A percentile compares a stretch with the other conserved stretches of the same genome.
phyloP scores from a whole-genome alignment of 371 early-diverging fungal species.

The Mucor indicus region DNA sequence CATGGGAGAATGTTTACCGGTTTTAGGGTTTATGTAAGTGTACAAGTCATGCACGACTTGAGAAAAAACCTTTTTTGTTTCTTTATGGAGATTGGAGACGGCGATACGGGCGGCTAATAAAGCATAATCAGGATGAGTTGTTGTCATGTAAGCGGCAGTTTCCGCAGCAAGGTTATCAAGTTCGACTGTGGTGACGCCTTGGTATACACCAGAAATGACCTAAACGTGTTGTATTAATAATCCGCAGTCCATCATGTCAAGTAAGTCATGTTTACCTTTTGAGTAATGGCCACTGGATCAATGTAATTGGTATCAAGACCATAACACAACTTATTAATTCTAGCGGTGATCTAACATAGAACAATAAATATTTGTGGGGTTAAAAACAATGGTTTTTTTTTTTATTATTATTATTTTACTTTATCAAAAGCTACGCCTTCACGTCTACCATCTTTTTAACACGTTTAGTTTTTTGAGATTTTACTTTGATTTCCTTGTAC shows the following conservation, averaged over 20 bases:
- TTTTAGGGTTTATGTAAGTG: conserved; percentile 78
- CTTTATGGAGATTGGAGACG: conserved; percentile 88
- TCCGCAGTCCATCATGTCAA: too few species aligned
- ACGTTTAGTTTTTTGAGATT: too few species aligned
- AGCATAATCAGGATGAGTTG: conserved; percentile 93
- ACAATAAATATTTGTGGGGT: too few species aligned
- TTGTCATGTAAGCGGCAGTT: conserved; percentile 87
- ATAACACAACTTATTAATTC: conserved; percentile 86
- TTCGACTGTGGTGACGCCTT: conserved; percentile 88
- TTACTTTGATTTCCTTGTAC: too few species aligned
- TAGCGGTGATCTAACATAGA: conserved; percentile 74
- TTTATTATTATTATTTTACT: conserved; percentile 19
- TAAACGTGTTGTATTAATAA: too few species aligned
- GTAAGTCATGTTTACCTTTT: conserved; percentile 65
- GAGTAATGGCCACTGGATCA: conserved; percentile 82
- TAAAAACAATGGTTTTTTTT: too few species aligned
- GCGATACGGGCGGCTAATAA: conserved; percentile 90
- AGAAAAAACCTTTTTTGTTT: conserved; percentile 81
- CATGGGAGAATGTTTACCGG: conserved; percentile 70
- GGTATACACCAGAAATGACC: conserved; percentile 84
- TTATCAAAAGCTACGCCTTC: conserved; percentile 90
- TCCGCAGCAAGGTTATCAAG: conserved; percentile 91
- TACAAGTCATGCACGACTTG: conserved; percentile 62
- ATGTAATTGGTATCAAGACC: conserved; percentile 83
- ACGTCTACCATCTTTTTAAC: conserved; percentile 65